Evolutionary conservation across 768 basidiomycete species (phyloP).

Genomic region (Suillus spraguei): DNA sequence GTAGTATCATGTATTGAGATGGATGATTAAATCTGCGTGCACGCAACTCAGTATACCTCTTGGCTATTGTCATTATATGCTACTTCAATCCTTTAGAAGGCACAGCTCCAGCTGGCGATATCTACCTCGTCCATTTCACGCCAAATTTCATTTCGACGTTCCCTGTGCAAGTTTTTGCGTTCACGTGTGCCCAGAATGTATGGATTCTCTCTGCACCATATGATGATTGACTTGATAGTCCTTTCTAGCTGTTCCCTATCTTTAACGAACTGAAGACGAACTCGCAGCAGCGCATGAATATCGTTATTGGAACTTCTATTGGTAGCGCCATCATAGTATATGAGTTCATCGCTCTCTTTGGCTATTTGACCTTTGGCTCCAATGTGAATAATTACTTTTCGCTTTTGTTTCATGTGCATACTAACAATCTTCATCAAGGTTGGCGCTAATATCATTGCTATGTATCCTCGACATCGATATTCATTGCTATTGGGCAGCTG

Average conservation of each 20-base stretch:
- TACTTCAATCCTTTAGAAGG: constrained; percentile 76
- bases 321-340: constrained; percentile 84
- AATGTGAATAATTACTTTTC: constrained; percentile 48
- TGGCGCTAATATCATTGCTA: constrained; percentile 90
- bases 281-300: constrained; percentile 82
- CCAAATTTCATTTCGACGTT: constrained; percentile 81
- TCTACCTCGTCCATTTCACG: constrained; percentile 73
- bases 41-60: constrained; percentile 62
- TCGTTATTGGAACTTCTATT: constrained; percentile 85
- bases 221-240: constrained; percentile 10
- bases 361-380: constrained; percentile 92
- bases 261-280: constrained; percentile 89
- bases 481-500: constrained; percentile 90
- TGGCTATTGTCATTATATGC: constrained; percentile 77
- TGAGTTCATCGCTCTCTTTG: constrained; percentile 85
- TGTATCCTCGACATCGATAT: constrained; percentile 89
- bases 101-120: constrained; percentile 63
- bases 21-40: not conserved
- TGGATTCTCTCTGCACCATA: constrained; percentile 26
- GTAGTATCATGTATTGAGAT: not conserved
- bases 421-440: constrained; percentile 47
- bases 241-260: constrained; percentile 82
- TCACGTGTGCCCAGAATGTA: constrained; percentile 93
- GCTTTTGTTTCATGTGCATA: constrained; percentile 11
- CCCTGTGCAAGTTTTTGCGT: constrained; percentile 93